phyloP scores from a whole-genome alignment of 306 rosid genomes.

The Astragalus membranaceus region DNA sequence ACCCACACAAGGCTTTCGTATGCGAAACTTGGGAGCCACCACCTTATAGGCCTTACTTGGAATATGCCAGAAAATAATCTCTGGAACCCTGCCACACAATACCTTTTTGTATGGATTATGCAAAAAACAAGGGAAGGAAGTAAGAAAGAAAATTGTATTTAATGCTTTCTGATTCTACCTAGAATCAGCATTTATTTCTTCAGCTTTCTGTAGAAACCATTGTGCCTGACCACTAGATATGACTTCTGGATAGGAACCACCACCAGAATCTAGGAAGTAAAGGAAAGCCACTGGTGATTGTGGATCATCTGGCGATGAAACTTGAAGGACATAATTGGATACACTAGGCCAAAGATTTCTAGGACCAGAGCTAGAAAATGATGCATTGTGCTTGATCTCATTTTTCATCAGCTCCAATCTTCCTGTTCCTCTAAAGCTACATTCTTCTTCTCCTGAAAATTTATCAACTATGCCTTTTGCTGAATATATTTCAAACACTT shows the following conservation, averaged over 20 bases:
- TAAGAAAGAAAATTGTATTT: neutral
- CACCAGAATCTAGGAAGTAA: constrained; percentile 88
- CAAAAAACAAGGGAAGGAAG: neutral
- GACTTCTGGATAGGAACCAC: constrained; percentile 83
- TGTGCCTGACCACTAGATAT: constrained; percentile 60
- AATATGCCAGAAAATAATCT: constrained; percentile 89
- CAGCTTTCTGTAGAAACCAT: constrained; percentile 54
- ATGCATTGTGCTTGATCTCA: constrained; percentile 39
- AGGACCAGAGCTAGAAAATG: constrained; percentile 59
- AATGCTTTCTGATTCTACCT: constrained; percentile 37
- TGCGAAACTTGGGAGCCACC: constrained; percentile 49
- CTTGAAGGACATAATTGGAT: constrained; percentile 61
- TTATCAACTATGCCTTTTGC: neutral
- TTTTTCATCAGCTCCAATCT: constrained; percentile 53
- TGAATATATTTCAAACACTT: neutral
- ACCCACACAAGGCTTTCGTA: constrained; percentile 72
- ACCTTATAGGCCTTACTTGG: constrained; percentile 60
- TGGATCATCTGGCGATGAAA: constrained; percentile 40
- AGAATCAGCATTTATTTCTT: constrained; percentile 49
- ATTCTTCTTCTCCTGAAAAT: constrained; percentile 41
- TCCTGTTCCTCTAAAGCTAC: constrained; percentile 65
- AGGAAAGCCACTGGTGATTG: constrained; percentile 50
- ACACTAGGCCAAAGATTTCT: constrained; percentile 76
- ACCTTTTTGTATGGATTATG: constrained; percentile 8
- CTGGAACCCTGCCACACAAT: constrained; percentile 53